Percentiles rank a stretch among this genome's conserved stretches.
Evolutionary conservation across 371 early-diverging fungal genomes (phyloP).

Genomic region (Fennellomyces sp.): DNA sequence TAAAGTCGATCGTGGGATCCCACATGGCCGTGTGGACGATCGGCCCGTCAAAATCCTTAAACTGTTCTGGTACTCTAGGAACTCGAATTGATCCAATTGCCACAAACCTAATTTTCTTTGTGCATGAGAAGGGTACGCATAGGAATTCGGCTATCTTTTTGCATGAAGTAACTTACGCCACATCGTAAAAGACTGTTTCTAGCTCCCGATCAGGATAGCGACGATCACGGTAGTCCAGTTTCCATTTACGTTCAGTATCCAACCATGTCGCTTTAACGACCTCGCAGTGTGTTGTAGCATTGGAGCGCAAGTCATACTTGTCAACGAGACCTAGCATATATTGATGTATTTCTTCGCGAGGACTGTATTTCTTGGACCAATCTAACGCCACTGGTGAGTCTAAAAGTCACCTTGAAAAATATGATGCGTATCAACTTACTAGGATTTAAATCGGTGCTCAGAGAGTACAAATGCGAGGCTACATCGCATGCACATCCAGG

Average conservation of each 20-base stretch:
- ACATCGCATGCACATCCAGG: slow-evolving; percentile 10
- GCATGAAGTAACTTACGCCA: slow-evolving; percentile 25
- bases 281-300: slow-evolving; percentile 50
- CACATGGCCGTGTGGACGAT: slow-evolving; percentile 53
- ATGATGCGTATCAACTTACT: slow-evolving; percentile 13
- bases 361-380: slow-evolving; percentile 48
- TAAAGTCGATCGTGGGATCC: slow-evolving; percentile 47
- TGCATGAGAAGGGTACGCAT: neutral
- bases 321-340: slow-evolving; percentile 51
- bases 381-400: slow-evolving; percentile 34
- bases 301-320: slow-evolving; percentile 47
- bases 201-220: neutral
- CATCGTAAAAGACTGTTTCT: slow-evolving; percentile 23
- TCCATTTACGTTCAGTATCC: slow-evolving; percentile 47
- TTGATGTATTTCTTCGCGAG: slow-evolving; percentile 50
- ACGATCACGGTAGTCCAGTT: slow-evolving; percentile 19
- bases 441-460: slow-evolving; percentile 51
- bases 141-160: neutral
- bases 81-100: slow-evolving; percentile 29
- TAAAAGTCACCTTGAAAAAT: slow-evolving; percentile 40
- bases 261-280: slow-evolving; percentile 48
- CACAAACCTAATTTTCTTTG: slow-evolving; percentile 1
- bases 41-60: slow-evolving; percentile 47
- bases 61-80: slow-evolving; percentile 53
- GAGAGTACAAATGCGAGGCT: slow-evolving; percentile 50